phyloP scores from a whole-genome alignment of 192 early-diverging fungal genomes.

The Jimgerdemannia flammicorona region DNA sequence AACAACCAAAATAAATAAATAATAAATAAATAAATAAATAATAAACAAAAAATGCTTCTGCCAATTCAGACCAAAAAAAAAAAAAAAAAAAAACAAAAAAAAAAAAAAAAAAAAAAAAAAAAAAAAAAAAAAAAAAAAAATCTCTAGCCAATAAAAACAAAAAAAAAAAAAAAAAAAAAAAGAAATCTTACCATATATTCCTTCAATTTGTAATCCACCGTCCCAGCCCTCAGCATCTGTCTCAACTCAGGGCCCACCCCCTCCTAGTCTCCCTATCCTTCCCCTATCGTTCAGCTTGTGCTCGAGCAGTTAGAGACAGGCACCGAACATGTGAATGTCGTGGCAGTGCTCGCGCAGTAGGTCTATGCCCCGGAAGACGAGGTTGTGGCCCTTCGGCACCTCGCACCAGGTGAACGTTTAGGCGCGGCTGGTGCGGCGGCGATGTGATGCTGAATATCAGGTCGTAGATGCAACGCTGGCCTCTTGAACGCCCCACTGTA shows the following conservation, averaged over 20 bases:
- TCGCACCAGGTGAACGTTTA: slow-evolving; percentile 74
- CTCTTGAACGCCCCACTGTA: slow-evolving; percentile 73
- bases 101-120: too few species aligned
- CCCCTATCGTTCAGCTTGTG: slow-evolving; percentile 76
- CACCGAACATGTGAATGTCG: slow-evolving; percentile 64
- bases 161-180: too few species aligned
- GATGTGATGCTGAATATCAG: slow-evolving; percentile 72
- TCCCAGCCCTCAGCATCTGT: slow-evolving; percentile 48
- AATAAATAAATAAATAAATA: too few species aligned
- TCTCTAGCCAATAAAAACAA: too few species aligned
- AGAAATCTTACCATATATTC: slow-evolving; percentile 55
- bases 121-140: too few species aligned
- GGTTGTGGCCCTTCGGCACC: slow-evolving; percentile 66
- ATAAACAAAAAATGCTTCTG: slow-evolving; percentile 1
- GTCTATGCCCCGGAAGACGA: slow-evolving; percentile 76
- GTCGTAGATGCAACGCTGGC: slow-evolving; percentile 65
- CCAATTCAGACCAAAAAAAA: too few species aligned
- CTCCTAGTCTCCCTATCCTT: slow-evolving; percentile 68
- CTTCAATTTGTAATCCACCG: slow-evolving; percentile 66
- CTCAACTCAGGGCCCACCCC: slow-evolving; percentile 70
- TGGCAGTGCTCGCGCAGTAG: slow-evolving; percentile 63
- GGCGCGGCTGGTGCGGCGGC: slow-evolving; percentile 64
- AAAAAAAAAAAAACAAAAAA: too few species aligned
- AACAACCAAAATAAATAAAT: too few species aligned
- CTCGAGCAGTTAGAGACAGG: slow-evolving; percentile 74